Conservation (phyloP, 140 eudicot genomes). For the Flaveria floridana region DNA sequence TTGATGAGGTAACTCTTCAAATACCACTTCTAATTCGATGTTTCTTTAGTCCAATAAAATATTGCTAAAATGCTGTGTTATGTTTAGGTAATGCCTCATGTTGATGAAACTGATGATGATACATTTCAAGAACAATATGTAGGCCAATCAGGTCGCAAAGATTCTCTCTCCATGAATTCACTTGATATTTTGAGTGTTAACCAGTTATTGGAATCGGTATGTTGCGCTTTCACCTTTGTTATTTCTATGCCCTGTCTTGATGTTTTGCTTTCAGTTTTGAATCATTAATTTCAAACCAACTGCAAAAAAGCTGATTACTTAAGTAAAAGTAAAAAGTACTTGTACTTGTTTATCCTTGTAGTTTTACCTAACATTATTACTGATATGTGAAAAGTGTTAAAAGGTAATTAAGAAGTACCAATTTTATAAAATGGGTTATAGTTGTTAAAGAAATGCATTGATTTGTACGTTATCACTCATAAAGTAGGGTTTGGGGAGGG, state of each 20-base stretch:
- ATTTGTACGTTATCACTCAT: too few species aligned
- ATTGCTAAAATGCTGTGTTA: not conserved
- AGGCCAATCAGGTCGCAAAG: conserved; percentile 58
- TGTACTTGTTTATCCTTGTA: not conserved
- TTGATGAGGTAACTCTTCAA: conserved; percentile 56
- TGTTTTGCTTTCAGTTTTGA: not conserved
- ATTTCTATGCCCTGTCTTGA: conserved; percentile 5
- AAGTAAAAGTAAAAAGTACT: not conserved
- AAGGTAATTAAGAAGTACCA: too few species aligned
- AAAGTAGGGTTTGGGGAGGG: too few species aligned
- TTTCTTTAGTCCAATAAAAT: not conserved
- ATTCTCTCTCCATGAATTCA: conserved; percentile 48
- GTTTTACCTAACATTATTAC: not conserved
- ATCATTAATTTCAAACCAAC: not conserved
- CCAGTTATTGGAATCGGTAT: conserved; percentile 75
- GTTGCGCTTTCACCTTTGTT: conserved; percentile 16
- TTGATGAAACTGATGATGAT: conserved; percentile 49
- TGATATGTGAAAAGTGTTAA: not conserved
- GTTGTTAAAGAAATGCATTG: not conserved
- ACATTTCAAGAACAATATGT: conserved; percentile 47
- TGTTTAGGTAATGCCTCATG: conserved; percentile 44
- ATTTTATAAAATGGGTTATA: not conserved
- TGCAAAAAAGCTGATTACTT: conserved; percentile 7
- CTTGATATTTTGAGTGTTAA: conserved; percentile 60
- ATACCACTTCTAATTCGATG: not conserved